Conservation (phyloP, 2,329 filamentous ascomycete genomes). For the Alternaria tenuissima region DNA sequence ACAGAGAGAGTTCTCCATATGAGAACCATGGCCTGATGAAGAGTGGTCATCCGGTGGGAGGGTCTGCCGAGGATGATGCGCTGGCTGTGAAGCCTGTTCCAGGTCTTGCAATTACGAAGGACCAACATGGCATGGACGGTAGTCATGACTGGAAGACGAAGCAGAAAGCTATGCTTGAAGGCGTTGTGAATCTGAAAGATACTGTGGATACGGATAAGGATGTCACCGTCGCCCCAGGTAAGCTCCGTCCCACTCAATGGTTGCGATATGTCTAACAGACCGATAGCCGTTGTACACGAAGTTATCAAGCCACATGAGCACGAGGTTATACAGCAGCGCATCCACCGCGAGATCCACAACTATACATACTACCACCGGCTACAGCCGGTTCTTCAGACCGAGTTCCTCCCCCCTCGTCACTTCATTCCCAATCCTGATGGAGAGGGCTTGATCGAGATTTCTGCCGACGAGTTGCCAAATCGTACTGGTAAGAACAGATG, state of each 20-base stretch:
- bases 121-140: not conserved
- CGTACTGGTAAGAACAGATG: slow-evolving; percentile 38
- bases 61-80: not conserved
- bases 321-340: slow-evolving; percentile 57
- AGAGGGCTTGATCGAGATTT: slow-evolving; percentile 55
- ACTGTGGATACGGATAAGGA: slow-evolving; percentile 52
- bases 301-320: slow-evolving; percentile 55
- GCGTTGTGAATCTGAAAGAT: slow-evolving; percentile 48
- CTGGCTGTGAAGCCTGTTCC: slow-evolving; percentile 4
- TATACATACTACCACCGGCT: slow-evolving; percentile 62
- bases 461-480: slow-evolving; percentile 53
- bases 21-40: slow-evolving; percentile 13
- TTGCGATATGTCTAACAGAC: slow-evolving; percentile 16
- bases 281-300: slow-evolving; percentile 61
- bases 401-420: slow-evolving; percentile 63
- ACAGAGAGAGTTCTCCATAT: slow-evolving; percentile 1
- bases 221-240: slow-evolving; percentile 52
- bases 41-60: slow-evolving; percentile 10
- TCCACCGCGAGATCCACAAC: slow-evolving; percentile 64
- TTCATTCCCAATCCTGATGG: slow-evolving; percentile 54
- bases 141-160: slow-evolving; percentile 12
- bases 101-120: not conserved
- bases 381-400: slow-evolving; percentile 62
- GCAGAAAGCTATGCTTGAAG: slow-evolving; percentile 29
- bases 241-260: not conserved